These are phyloP conservation scores for Penicillium hesseltinei DNA, from an alignment of 2,329 filamentous ascomycete genomes.

Conservation along the genomic window DNA sequence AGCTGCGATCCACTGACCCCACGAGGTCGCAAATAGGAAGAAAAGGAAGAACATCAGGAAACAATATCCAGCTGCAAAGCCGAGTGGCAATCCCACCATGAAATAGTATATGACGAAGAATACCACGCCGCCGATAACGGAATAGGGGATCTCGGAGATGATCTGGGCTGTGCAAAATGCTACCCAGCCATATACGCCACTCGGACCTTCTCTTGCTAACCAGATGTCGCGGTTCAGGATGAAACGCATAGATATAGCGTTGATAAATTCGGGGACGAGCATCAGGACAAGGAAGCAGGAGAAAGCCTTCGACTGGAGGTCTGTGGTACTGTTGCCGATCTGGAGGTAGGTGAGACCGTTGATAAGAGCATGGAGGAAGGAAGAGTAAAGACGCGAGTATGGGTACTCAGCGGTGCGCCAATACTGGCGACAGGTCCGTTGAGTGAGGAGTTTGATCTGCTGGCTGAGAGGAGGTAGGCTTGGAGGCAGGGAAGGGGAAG, in stretches of 20 bases:
- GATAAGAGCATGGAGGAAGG: slow-evolving; percentile 66
- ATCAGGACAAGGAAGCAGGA: slow-evolving; percentile 62
- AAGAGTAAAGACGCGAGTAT: slow-evolving; percentile 69
- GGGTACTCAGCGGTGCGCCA: slow-evolving; percentile 72
- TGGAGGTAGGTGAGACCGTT: slow-evolving; percentile 72
- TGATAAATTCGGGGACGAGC: slow-evolving; percentile 66
- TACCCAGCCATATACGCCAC: slow-evolving; percentile 68
- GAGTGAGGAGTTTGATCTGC: slow-evolving; percentile 65
- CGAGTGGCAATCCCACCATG: slow-evolving; percentile 63
- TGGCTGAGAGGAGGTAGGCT: slow-evolving; percentile 45
- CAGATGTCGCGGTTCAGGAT: slow-evolving; percentile 67
- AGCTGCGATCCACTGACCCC: slow-evolving; percentile 78
- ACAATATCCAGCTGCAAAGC: slow-evolving; percentile 64
- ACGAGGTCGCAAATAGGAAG: slow-evolving; percentile 67
- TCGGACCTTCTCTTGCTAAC: slow-evolving; percentile 66
- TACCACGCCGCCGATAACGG: slow-evolving; percentile 59
- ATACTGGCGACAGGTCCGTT: slow-evolving; percentile 65
- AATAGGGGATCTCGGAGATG: slow-evolving; percentile 65
- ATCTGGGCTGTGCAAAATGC: slow-evolving; percentile 69
- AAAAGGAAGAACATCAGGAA: slow-evolving; percentile 73
- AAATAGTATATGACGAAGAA: slow-evolving; percentile 74
- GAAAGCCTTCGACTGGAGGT: slow-evolving; percentile 70
- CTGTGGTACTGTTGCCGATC: slow-evolving; percentile 60
- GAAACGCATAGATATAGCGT: slow-evolving; percentile 68
- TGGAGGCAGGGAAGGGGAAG: slow-evolving; percentile 43